Base-by-base conservation (phyloP, 179 eudicot species). In the Camellia oleifera region DNA sequence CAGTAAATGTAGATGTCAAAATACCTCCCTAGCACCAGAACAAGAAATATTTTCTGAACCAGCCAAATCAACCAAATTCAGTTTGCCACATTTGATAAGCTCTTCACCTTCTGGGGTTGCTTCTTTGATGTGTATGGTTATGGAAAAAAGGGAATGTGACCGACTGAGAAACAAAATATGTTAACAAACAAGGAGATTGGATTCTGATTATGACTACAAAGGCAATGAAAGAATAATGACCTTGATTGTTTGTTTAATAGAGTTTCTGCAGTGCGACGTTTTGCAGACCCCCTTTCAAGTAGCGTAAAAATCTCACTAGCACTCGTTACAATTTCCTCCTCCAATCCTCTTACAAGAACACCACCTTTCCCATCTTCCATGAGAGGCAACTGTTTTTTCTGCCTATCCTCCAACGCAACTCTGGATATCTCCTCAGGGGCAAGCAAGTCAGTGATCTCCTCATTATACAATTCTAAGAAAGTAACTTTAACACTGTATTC, bases 341-440 rank as follows among this genome's bases (percentile, higher is more conserved):
- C 99, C 65, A 96, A 83, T 26, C 99, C 99, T 89, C 97, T 88
- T 5, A 96, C 99, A 74, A 96, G 92, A 75, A 96, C 99, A 4
- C 99, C 99, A 17, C 99, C 98, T 85, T 96, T 96, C 64, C 99
- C 99, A 84, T 96, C 99, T 83, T 96, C 99, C 99, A 96, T 96
- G 50, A 96, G 87, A 60, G 97, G 98, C 84, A 96, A 85, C 77
- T 85, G 97, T 65, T 96, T 96, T 82, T 92, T 96, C 86, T 96
- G 99, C 86, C 86, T 91, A 45, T 96, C 99, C 74, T 96, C 99
- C 81, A 83, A 4, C 50, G 92, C 83, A 81, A 87, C 88, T 82
- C 83, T 88, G 12, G 97, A 89, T 64, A 94, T 62, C 74, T 96
- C 99, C 70, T 96, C 99, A 10, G 99, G 99, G 40, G 99, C 98